Conservation (phyloP, 2,329 filamentous ascomycete genomes). For the Fusarium sp. region DNA sequence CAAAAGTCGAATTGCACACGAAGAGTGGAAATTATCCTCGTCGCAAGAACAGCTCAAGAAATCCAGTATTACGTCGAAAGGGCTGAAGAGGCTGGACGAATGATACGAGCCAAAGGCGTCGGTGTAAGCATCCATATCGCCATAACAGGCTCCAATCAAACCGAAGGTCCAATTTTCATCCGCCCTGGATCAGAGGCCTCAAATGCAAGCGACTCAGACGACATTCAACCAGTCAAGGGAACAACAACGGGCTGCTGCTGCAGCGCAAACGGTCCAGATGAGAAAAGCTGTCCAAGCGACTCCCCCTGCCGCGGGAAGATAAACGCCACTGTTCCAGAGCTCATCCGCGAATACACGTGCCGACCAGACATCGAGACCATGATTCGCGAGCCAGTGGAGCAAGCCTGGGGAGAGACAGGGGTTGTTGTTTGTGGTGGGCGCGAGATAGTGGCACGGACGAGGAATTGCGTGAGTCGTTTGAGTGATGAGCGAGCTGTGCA, state of each 20-base stretch:
- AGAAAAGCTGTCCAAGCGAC: constrained; percentile 29
- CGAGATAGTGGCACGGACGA: constrained; percentile 64
- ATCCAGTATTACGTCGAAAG: constrained; percentile 67
- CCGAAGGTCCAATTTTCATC: constrained; percentile 41
- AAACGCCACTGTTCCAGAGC: constrained; percentile 36
- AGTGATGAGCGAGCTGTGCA: constrained; percentile 73
- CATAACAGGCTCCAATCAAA: constrained; percentile 57
- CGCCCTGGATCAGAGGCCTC: constrained; percentile 33
- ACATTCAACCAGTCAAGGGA: constrained; percentile 30
- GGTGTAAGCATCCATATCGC: constrained; percentile 66
- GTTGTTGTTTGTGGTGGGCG: constrained; percentile 71
- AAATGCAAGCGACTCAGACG: constrained; percentile 38
- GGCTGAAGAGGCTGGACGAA: constrained; percentile 58
- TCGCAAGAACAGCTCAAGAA: constrained; percentile 65
- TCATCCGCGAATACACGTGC: constrained; percentile 58
- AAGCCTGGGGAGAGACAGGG: constrained; percentile 70
- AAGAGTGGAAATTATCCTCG: constrained; percentile 65
- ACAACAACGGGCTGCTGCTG: constrained; percentile 42
- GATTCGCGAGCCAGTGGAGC: constrained; percentile 67
- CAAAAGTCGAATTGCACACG: constrained; percentile 61
- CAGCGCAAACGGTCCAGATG: constrained; percentile 20
- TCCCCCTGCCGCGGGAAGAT: constrained; percentile 24
- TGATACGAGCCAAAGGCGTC: constrained; percentile 58
- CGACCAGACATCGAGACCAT: constrained; percentile 65
- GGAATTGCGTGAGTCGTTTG: constrained; percentile 67